Base-by-base conservation (phyloP, 495 filamentous ascomycete genomes). In the Aspergillus diversus region DNA sequence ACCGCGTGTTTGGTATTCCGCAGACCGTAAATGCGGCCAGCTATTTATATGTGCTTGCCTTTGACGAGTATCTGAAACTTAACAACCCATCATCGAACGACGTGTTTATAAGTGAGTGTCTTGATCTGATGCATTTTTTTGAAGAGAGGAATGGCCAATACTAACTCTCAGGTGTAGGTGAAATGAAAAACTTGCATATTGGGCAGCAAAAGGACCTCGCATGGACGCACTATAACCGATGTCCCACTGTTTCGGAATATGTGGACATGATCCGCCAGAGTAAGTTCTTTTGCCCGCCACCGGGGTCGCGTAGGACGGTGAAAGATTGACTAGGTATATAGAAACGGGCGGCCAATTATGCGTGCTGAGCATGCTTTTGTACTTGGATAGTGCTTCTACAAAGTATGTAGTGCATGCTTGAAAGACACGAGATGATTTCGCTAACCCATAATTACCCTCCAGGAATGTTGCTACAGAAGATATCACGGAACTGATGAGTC, bases 221-320 rank as follows among this genome's bases (percentile, higher is more conserved):
- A 11, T 43, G 39, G 39, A 43, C 39, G 39, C 39, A 43, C 39
- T 43, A 43, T n/a, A 43, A 43, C 39, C 39, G n/a, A 43, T 43
- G 39, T 8, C 39, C 39, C 11, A 43, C 12, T 9, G n/a, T 43
- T 43, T 11, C 11, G 39, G 39, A 43, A 12, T 43, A 43, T 8
- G 12, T 43, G 12, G 12, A 43, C n/a, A 43, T 43, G 39, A 43
- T 43, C 39, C 39, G 39, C n/a, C 39, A 43, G n/a, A 43, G 39
- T 43, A n/a, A 43, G 39, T n/a, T n/a, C 11, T 43, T 43, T 43
- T 27, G 21, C 21, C 21, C 21, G 21, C 21, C 21, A 27, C 21
- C 21, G 7, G 39, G 39, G 39, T 4, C 39, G 12, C 39, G 39
- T 43, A 7, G 11, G 3, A 5, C 11, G 39, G 39, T 43, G 39